phyloP scores from a whole-genome alignment of 495 filamentous ascomycete genomes.

The Cercophora scortea region DNA sequence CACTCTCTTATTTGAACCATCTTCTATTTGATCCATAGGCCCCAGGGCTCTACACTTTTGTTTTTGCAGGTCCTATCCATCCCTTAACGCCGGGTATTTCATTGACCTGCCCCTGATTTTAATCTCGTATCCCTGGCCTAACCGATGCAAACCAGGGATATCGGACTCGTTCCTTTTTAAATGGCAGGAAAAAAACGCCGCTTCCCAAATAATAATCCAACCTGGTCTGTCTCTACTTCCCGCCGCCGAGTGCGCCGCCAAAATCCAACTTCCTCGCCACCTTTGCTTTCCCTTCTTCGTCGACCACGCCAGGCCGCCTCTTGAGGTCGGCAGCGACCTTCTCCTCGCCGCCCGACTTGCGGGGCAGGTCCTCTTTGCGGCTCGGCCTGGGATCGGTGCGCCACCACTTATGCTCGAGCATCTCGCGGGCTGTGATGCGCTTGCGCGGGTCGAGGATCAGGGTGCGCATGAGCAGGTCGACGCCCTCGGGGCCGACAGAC shows the following conservation, averaged over 20 bases:
- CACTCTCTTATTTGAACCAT: too few species aligned
- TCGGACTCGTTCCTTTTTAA: too few species aligned
- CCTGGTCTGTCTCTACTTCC: too few species aligned
- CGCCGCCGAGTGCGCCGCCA: conserved; percentile 34
- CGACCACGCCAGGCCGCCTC: conserved; percentile 65
- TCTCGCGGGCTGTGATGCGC: conserved; percentile 63
- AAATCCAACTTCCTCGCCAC: conserved; percentile 90
- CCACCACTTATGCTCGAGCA: conserved; percentile 85
- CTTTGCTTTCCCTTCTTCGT: conserved; percentile 48
- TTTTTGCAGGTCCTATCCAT: too few species aligned
- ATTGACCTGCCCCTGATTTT: too few species aligned
- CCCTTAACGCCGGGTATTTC: too few species aligned
- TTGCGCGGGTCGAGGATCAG: conserved; percentile 77
- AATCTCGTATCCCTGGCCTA: too few species aligned
- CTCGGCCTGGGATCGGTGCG: conserved; percentile 73
- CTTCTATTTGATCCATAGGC: too few species aligned
- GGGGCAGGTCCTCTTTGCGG: conserved; percentile 72
- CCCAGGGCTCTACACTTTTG: too few species aligned
- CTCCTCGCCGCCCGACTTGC: conserved; percentile 49
- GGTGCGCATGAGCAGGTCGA: conserved; percentile 82
- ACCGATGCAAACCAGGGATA: too few species aligned
- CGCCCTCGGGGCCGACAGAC: conserved; percentile 69
- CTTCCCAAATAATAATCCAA: too few species aligned
- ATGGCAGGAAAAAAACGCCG: too few species aligned
- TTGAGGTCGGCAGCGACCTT: conserved; percentile 82